These are phyloP conservation scores for Delphinella strobiligena DNA, from an alignment of 2,329 filamentous ascomycete genomes.

Conservation along the genomic window DNA sequence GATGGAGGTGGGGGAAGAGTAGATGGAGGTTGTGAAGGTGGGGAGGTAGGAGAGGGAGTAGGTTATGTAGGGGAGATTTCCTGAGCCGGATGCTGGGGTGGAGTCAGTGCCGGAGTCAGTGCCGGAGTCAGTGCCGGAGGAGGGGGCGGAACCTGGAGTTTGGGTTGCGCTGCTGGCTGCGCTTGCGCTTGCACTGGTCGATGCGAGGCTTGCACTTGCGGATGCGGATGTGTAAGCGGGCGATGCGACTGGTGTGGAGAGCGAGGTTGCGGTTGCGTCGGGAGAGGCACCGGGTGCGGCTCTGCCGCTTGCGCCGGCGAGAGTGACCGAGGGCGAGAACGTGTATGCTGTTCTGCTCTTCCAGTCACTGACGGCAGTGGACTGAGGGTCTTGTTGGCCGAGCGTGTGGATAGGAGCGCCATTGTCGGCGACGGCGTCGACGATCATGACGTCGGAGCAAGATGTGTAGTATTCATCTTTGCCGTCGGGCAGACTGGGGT, in stretches of 20 bases:
- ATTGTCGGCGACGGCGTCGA: constrained; percentile 19
- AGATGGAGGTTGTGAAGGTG: not conserved
- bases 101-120: not conserved
- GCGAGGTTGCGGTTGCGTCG: not conserved
- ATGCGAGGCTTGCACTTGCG: not conserved
- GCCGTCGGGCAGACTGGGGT: constrained; percentile 29
- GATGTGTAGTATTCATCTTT: constrained; percentile 48
- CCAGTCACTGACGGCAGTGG: constrained; percentile 27
- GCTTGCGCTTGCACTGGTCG: not conserved
- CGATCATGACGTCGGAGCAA: constrained; percentile 43
- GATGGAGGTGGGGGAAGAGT: not conserved
- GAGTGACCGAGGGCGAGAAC: constrained; percentile 15
- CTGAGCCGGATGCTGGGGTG: too few relatives aligned
- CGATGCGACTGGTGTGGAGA: not conserved
- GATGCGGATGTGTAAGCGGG: not conserved
- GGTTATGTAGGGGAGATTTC: constrained; percentile 3
- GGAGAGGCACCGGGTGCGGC: not conserved
- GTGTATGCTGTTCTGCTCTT: constrained; percentile 28
- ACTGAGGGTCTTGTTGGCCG: constrained; percentile 30
- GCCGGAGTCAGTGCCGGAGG: not conserved
- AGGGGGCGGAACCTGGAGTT: not conserved
- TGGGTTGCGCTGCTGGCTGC: not conserved
- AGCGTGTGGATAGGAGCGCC: constrained; percentile 14
- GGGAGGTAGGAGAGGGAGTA: constrained; percentile 1
- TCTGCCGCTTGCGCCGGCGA: constrained; percentile 1